These are phyloP conservation scores for Pyrus hybrid DNA, from an alignment of 331 rosid species.

Conservation along the genomic window DNA sequence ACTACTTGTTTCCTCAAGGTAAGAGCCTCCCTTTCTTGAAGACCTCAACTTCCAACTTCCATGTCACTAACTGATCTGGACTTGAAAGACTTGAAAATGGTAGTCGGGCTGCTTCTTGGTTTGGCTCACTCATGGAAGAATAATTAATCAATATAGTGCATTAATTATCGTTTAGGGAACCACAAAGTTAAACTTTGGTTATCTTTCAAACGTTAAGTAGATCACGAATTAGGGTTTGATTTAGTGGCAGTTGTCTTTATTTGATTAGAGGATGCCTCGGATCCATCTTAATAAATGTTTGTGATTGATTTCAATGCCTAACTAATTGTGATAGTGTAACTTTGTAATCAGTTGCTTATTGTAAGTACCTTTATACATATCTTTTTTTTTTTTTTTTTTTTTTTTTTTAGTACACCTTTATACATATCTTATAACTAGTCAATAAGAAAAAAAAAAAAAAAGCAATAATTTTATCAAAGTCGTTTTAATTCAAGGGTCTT, in stretches of 20 bases:
- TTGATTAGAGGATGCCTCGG: neutral
- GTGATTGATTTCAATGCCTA: neutral
- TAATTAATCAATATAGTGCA: too few species aligned
- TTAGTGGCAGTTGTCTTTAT: too few species aligned
- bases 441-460: neutral
- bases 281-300: neutral
- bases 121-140: too few species aligned
- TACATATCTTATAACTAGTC: neutral
- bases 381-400: too few species aligned
- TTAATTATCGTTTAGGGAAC: neutral
- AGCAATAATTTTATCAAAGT: neutral
- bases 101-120: too few species aligned
- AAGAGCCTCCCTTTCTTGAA: slow-evolving; percentile 22
- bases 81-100: too few species aligned
- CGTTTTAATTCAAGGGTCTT: too few species aligned
- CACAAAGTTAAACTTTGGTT: neutral
- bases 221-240: neutral
- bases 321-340: too few species aligned
- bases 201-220: neutral
- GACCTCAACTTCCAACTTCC: slow-evolving; percentile 5
- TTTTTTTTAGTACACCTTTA: neutral
- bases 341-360: too few species aligned
- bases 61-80: neutral
- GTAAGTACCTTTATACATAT: too few species aligned
- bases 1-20: slow-evolving; percentile 12